Evolutionary conservation across 2,329 filamentous ascomycete genomes (phyloP).

Genomic region (Fusarium buharicum): DNA sequence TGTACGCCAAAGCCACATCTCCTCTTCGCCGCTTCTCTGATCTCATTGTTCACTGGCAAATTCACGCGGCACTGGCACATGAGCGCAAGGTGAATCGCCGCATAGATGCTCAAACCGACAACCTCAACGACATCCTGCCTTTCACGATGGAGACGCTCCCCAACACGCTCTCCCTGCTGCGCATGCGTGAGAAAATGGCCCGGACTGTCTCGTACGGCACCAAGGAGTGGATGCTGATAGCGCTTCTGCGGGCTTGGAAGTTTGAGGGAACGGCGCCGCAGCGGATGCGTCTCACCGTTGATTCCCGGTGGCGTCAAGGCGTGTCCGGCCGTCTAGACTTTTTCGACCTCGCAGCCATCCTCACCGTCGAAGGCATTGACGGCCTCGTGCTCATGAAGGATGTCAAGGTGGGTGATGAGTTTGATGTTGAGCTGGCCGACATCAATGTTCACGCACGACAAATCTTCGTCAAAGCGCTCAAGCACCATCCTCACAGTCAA

Average conservation of each 20-base stretch:
- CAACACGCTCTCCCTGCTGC: conserved; percentile 60
- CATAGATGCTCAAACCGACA: conserved; percentile 44
- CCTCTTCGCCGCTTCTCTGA: conserved; percentile 73
- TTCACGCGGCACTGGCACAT: conserved; percentile 66
- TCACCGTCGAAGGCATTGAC: conserved; percentile 55
- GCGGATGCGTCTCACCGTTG: conserved; percentile 61
- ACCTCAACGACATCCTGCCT: conserved; percentile 55
- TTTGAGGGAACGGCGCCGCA: conserved; percentile 62
- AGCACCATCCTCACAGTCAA: conserved; percentile 24
- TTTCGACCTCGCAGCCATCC: conserved; percentile 58
- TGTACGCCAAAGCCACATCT: conserved; percentile 72
- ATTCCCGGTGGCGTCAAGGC: conserved; percentile 49
- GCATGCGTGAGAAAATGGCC: conserved; percentile 64
- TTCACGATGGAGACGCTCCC: conserved; percentile 57
- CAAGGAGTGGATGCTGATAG: conserved; percentile 67
- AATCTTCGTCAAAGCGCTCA: conserved; percentile 60
- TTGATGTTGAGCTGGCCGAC: conserved; percentile 65
- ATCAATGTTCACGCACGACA: conserved; percentile 61
- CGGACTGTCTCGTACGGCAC: conserved; percentile 57
- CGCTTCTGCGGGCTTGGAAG: conserved; percentile 68
- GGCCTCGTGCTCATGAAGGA: conserved; percentile 54
- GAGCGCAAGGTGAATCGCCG: conserved; percentile 51
- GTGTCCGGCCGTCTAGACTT: conserved; percentile 60
- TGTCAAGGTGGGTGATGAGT: conserved; percentile 61
- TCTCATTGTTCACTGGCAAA: conserved; percentile 73